Conservation (phyloP, 805 yeast genomes). For the Spencermartinsiella europaea region DNA sequence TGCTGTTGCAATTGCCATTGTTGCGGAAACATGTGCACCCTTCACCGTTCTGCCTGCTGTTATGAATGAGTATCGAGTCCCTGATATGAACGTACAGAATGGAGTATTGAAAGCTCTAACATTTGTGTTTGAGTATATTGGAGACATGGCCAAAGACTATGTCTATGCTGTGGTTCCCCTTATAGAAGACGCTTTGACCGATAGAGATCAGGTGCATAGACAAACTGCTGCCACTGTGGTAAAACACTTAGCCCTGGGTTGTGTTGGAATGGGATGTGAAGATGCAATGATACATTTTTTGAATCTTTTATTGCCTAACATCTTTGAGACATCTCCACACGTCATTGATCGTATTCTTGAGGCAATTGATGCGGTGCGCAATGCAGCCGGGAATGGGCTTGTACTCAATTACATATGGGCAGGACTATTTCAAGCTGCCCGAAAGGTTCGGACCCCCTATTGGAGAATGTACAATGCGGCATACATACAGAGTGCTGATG, state of each 20-base stretch:
- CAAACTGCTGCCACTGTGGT: constrained; percentile 92
- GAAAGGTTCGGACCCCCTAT: constrained; percentile 74
- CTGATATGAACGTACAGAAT: constrained; percentile 89
- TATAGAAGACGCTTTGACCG: constrained; percentile 83
- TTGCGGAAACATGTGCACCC: constrained; percentile 89
- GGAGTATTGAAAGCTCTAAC: constrained; percentile 89
- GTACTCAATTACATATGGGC: constrained; percentile 73
- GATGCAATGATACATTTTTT: constrained; percentile 79
- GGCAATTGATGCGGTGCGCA: constrained; percentile 66
- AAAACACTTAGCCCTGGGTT: constrained; percentile 72
- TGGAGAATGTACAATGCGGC: constrained; percentile 80
- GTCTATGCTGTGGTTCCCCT: constrained; percentile 74
- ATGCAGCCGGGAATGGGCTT: constrained; percentile 70
- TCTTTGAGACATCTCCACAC: constrained; percentile 94
- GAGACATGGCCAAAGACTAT: constrained; percentile 74
- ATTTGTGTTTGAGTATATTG: constrained; percentile 88
- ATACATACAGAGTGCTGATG: constrained; percentile 67
- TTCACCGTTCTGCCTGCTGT: constrained; percentile 90
- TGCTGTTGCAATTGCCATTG: constrained; percentile 96
- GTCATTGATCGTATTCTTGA: constrained; percentile 79
- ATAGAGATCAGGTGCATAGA: constrained; percentile 86
- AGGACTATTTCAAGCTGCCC: constrained; percentile 91
- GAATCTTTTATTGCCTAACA: constrained; percentile 79
- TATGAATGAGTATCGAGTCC: constrained; percentile 91
- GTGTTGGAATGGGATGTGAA: constrained; percentile 69